phyloP scores from a whole-genome alignment of 495 filamentous ascomycete genomes.

The Daldinia loculata region DNA sequence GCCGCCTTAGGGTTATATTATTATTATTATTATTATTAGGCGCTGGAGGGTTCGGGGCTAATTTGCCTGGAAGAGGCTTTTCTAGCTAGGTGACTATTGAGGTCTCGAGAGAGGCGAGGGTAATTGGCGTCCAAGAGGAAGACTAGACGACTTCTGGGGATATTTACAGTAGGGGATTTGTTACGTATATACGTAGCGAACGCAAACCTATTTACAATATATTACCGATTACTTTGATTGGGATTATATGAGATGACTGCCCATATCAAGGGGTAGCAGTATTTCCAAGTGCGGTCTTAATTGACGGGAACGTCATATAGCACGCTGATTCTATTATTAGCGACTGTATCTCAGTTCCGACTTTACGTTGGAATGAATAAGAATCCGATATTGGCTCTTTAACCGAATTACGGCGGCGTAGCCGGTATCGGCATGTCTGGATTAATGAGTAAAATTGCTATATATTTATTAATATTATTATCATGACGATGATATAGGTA shows the following conservation, averaged over 20 bases:
- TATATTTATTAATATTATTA: not conserved
- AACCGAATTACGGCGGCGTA: too few species aligned
- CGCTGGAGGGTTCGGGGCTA: not conserved
- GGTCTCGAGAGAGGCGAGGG: not conserved
- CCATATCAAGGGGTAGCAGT: too few species aligned
- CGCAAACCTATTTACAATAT: constrained; percentile 10
- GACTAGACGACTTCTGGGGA: not conserved
- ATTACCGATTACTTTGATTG: not conserved
- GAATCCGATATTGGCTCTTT: too few species aligned
- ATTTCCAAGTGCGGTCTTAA: too few species aligned
- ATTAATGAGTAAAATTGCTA: not conserved
- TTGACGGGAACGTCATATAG: too few species aligned
- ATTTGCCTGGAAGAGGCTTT: not conserved
- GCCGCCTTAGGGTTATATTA: not conserved
- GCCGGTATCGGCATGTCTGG: too few species aligned
- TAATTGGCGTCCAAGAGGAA: not conserved
- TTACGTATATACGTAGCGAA: constrained; percentile 17
- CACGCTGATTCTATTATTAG: too few species aligned
- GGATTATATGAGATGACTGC: not conserved
- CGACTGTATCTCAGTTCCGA: too few species aligned
- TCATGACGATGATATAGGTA: not conserved
- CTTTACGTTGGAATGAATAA: too few species aligned
- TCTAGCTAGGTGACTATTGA: not conserved
- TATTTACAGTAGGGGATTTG: not conserved
- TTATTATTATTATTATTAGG: not conserved